A percentile compares a stretch with the other conserved stretches of the same genome.
phyloP scores from a whole-genome alignment of 2,329 filamentous ascomycete genomes.

The Ascochyta rabiei region DNA sequence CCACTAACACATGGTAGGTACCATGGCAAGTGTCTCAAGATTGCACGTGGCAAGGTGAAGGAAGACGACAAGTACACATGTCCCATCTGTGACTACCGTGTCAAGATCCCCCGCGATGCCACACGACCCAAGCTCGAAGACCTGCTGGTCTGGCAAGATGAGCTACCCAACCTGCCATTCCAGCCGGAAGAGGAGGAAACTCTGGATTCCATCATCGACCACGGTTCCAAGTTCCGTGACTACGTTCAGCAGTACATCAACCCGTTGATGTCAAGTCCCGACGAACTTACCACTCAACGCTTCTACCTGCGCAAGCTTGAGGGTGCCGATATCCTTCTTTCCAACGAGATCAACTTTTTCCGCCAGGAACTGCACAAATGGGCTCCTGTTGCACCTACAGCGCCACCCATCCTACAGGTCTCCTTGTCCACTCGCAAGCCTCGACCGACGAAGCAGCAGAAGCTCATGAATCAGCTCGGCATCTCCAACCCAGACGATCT shows the following conservation, averaged over 20 bases:
- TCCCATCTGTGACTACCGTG: conserved; percentile 95
- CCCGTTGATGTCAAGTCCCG: conserved; percentile 77
- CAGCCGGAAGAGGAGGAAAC: conserved; percentile 94
- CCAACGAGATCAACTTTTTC: conserved; percentile 97
- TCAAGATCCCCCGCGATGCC: conserved; percentile 95
- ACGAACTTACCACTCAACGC: conserved; percentile 86
- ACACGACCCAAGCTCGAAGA: conserved; percentile 95
- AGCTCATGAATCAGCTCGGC: conserved; percentile 85
- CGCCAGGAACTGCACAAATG: conserved; percentile 94
- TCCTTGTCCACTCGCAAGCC: conserved; percentile 95
- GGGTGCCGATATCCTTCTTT: conserved; percentile 89
- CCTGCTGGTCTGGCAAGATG: conserved; percentile 80
- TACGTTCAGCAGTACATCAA: conserved; percentile 83
- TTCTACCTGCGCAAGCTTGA: conserved; percentile 98
- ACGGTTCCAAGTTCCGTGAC: conserved; percentile 81
- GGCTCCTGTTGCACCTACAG: conserved; percentile 84
- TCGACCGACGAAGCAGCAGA: conserved; percentile 94
- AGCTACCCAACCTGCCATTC: conserved; percentile 82
- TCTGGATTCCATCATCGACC: conserved; percentile 82
- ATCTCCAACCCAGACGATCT: conserved; percentile 91
- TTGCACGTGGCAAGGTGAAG: conserved; percentile 95
- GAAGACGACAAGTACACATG: conserved; percentile 99
- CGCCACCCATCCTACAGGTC: conserved; percentile 83
- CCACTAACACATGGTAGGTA: conserved; percentile 68
- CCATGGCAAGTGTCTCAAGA: conserved; percentile 97